Evolutionary conservation across 345 rosid species (phyloP), one percentile per base, ranked within the genome.

Genomic region (Stellera chamaejasme): DNA sequence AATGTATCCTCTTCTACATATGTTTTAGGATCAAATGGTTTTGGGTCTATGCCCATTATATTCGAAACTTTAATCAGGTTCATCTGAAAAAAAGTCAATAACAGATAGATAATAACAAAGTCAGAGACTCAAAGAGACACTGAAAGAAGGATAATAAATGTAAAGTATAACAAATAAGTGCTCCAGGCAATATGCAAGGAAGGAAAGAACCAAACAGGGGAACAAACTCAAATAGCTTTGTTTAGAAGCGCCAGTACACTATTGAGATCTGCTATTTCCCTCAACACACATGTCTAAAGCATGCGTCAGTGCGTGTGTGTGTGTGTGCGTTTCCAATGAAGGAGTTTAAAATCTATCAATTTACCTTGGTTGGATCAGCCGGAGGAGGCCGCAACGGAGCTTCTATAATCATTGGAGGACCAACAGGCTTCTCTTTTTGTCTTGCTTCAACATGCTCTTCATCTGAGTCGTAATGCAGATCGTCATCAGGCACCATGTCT

Each of bases 21-120:
- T 10, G 94, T 82, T 80, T 89, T 93, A 27, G 94, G 87, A 72
- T 89, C 94, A 75, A 93, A 93, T 64, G 90, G 84, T 50, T 82
- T 83, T 52, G 86, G 88, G 55, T 93, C 99, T 61, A 93, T 85
- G 55, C 99, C 97, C 99, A 93, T 93, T 54, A 93, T 93, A 64
- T 89, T 93, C 45, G 99, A 93, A 69, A 89, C 96, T 81, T 77
- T 93, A 55, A 93, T 79, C 84, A 87, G 68, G 73, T 81, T 81
- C 97, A 89, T 84, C 97, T 93, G 91, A 74, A 58, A 61, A 61
- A 75, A 32, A 32, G 39, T 32, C 39, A 32, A 32, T 32, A 32
- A 32, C 7, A 32, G 39, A 32, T 32, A 5, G 39, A 32, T 32
- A 5, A 32, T 8, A 32, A 32, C 39, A 5, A 32, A 32, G 39